Evolutionary conservation across 2,329 filamentous ascomycete genomes (phyloP).

Genomic region (Penicillium sp.): DNA sequence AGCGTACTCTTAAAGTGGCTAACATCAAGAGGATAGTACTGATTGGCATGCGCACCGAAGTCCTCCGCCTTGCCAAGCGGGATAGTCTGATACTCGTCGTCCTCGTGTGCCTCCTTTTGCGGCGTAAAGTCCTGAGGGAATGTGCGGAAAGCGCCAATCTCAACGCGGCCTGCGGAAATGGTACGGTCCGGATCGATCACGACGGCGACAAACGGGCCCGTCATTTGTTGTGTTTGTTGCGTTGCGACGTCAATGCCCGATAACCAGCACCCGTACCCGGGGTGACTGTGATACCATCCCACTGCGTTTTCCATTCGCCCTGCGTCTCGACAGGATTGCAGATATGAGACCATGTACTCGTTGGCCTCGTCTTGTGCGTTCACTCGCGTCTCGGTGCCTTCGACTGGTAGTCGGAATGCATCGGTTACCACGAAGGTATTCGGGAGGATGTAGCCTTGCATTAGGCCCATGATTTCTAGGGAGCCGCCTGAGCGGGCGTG

Average conservation of each 20-base stretch:
- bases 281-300: constrained; percentile 97
- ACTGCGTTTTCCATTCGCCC: constrained; percentile 85
- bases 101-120: constrained; percentile 44
- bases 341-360: constrained; percentile 91
- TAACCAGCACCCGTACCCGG: constrained; percentile 97
- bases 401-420: constrained; percentile 87
- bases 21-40: constrained; percentile 88
- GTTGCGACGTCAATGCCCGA: constrained; percentile 93
- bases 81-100: constrained; percentile 55
- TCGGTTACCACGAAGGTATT: constrained; percentile 88
- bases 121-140: constrained; percentile 72
- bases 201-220: constrained; percentile 89
- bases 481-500: constrained; percentile 91
- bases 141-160: constrained; percentile 94
- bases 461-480: constrained; percentile 94
- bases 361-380: constrained; percentile 95
- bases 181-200: constrained; percentile 96
- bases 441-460: constrained; percentile 88
- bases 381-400: constrained; percentile 96
- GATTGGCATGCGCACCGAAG: constrained; percentile 85
- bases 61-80: constrained; percentile 92
- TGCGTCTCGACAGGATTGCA: constrained; percentile 69
- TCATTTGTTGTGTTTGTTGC: constrained; percentile 80
- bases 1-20: constrained; percentile 93
- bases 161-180: constrained; percentile 89